Evolutionary conservation across 2,329 filamentous ascomycete species (phyloP).

Genomic region (Pseudogymnoascus sp.): DNA sequence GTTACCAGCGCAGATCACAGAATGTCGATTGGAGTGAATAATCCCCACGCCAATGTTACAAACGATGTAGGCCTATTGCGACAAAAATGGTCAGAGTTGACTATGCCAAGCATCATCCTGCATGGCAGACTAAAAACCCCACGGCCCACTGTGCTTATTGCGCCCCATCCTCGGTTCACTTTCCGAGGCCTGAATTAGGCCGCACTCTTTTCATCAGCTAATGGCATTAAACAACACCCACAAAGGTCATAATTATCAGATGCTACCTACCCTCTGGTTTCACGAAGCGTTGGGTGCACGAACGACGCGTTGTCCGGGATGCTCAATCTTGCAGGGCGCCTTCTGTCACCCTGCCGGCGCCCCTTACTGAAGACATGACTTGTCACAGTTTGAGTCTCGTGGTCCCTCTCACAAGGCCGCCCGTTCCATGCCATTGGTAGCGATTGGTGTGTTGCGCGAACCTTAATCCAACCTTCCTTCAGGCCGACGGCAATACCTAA

Average conservation of each 20-base stretch:
- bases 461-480: conserved; percentile 8
- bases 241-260: background rate
- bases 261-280: background rate
- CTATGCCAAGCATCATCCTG: background rate
- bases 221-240: background rate
- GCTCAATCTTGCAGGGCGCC: background rate
- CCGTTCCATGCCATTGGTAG: background rate
- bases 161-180: background rate
- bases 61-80: background rate
- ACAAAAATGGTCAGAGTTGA: background rate
- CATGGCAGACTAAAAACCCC: background rate
- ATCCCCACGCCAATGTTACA: background rate
- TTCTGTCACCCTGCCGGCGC: background rate
- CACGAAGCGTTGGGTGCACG: background rate
- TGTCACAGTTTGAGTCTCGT: conserved; percentile 2
- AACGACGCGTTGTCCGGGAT: background rate
- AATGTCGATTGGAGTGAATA: background rate
- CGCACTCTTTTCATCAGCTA: background rate
- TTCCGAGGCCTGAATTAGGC: background rate
- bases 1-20: background rate
- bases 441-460: background rate
- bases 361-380: background rate
- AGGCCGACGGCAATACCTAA: background rate
- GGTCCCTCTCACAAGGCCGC: background rate
- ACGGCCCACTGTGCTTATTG: background rate